Percentiles rank a stretch among this genome's conserved stretches.
Conservation (phyloP, 225 moss, liverwort and hornwort genomes). For the Asterella californica region DNA sequence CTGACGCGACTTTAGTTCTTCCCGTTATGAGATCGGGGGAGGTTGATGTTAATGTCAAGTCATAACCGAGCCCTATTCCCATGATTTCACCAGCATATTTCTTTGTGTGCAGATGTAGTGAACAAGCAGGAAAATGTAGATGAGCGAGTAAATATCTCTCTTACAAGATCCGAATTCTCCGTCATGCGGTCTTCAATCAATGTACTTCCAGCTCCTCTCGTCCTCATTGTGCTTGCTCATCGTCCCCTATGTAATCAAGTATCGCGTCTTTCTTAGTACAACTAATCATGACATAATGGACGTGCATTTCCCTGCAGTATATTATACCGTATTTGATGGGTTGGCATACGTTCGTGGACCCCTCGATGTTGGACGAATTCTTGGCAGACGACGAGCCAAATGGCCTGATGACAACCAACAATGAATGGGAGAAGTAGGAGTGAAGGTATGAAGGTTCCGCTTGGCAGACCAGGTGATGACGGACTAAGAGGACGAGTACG, state of each 20-base stretch:
- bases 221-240: neutral
- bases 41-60: neutral
- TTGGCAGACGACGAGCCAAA: conserved; percentile 14
- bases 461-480: neutral
- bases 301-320: conserved; percentile 32
- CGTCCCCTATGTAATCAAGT: neutral
- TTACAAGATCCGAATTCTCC: conserved; percentile 41
- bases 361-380: conserved; percentile 33
- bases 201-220: conserved; percentile 17
- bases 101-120: conserved; percentile 30
- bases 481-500: neutral
- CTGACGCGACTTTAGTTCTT: neutral
- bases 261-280: too few relatives aligned
- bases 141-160: conserved; percentile 31
- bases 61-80: neutral
- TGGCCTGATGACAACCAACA: conserved; percentile 2
- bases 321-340: conserved; percentile 51
- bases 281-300: neutral
- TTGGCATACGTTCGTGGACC: conserved; percentile 42
- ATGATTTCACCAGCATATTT: neutral
- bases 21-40: neutral
- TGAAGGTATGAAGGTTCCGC: neutral
- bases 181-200: conserved; percentile 42
- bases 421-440: conserved; percentile 34
- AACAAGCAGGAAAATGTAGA: conserved; percentile 41